phyloP scores from a whole-genome alignment of 2,329 filamentous ascomycete genomes.

The Fusarium verticillioides region DNA sequence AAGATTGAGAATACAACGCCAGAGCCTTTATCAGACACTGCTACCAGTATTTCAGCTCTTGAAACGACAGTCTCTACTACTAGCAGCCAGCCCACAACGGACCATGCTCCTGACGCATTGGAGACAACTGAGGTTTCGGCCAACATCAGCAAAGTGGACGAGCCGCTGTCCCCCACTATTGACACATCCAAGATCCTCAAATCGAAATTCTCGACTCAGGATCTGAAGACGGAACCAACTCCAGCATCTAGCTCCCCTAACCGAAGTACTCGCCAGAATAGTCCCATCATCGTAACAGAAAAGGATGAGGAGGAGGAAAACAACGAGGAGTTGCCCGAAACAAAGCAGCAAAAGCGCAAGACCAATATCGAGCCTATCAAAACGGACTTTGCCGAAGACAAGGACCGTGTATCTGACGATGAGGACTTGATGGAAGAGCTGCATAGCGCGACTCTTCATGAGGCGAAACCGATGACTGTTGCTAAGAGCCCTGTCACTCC shows the following conservation, averaged over 20 bases:
- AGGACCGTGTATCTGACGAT: constrained; percentile 71
- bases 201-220: constrained; percentile 46
- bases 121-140: constrained; percentile 25
- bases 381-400: constrained; percentile 54
- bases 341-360: constrained; percentile 46
- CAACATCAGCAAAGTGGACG: constrained; percentile 19
- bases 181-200: constrained; percentile 39
- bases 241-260: constrained; percentile 17
- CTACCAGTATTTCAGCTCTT: constrained; percentile 34
- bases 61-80: constrained; percentile 13
- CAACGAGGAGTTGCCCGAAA: constrained; percentile 23
- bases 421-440: constrained; percentile 88
- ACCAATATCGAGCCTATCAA: constrained; percentile 64
- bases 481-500: constrained; percentile 85
- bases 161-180: constrained; percentile 25
- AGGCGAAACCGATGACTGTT: constrained; percentile 83
- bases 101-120: constrained; percentile 25
- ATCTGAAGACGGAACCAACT: constrained; percentile 32
- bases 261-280: constrained; percentile 7
- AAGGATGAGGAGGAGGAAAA: constrained; percentile 7
- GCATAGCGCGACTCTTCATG: constrained; percentile 81
- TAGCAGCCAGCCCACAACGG: constrained; percentile 27
- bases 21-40: constrained; percentile 34
- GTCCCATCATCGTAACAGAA: constrained; percentile 21
- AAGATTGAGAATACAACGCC: constrained; percentile 10